A percentile compares a stretch with the other conserved stretches of the same genome.
phyloP scores from a whole-genome alignment of 306 rosid genomes.

The Senna tora region DNA sequence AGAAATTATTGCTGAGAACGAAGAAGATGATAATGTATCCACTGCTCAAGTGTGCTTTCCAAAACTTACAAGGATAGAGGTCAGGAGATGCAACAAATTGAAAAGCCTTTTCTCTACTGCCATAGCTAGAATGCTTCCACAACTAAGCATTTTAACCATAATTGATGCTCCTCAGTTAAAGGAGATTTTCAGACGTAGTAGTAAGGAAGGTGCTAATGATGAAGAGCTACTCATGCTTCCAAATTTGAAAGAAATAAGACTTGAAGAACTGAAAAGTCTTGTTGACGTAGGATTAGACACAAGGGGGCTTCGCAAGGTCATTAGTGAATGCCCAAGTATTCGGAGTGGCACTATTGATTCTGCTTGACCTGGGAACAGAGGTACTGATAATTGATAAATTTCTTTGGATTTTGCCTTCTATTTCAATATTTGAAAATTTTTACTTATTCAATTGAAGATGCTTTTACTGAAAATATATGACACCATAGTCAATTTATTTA shows the following conservation, averaged over 20 bases:
- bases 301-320: neutral
- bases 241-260: slow-evolving; percentile 11
- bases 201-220: neutral
- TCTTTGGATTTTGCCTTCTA: neutral
- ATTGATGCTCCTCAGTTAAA: slow-evolving; percentile 5
- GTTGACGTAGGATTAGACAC: neutral
- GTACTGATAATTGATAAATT: neutral
- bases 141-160: neutral
- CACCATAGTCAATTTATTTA: neutral
- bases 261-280: neutral
- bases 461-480: neutral
- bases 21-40: neutral
- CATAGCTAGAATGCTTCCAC: slow-evolving; percentile 18
- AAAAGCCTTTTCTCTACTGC: slow-evolving; percentile 16
- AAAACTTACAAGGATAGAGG: neutral
- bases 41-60: neutral
- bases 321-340: neutral
- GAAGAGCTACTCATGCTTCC: neutral
- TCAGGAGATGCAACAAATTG: slow-evolving; percentile 10
- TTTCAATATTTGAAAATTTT: neutral
- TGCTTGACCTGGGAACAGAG: neutral
- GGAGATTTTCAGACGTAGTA: neutral
- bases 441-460: neutral
- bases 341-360: neutral
- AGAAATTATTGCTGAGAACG: slow-evolving; percentile 14